Percentiles rank a stretch among this genome's conserved stretches.
Conservation (phyloP, 1,139 yeast genomes). For the Hyphopichia fennica region DNA sequence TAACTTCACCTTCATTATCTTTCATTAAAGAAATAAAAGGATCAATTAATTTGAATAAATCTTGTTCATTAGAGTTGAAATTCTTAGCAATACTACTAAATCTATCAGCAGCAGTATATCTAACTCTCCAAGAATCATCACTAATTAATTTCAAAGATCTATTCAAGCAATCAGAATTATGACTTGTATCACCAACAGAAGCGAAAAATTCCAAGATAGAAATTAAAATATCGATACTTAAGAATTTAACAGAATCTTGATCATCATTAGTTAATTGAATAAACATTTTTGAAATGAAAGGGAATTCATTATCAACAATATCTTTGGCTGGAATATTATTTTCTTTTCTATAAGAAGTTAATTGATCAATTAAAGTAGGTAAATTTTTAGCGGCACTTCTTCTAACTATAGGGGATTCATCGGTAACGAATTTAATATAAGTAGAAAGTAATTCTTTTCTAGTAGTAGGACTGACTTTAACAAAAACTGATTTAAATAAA, state of each 20-base stretch:
- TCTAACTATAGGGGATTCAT: constrained; percentile 98
- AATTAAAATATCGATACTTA: constrained; percentile 84
- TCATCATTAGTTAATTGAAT: constrained; percentile 77
- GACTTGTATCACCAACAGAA: constrained; percentile 53
- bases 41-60: constrained; percentile 58
- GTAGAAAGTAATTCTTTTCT: constrained; percentile 64
- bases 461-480: constrained; percentile 53
- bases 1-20: constrained; percentile 94
- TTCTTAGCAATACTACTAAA: constrained; percentile 73
- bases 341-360: constrained; percentile 39
- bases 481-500: constrained; percentile 69
- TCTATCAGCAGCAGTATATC: constrained; percentile 95
- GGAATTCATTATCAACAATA: constrained; percentile 60
- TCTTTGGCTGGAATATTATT: constrained; percentile 22
- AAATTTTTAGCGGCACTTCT: constrained; percentile 88
- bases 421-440: constrained; percentile 72
- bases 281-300: constrained; percentile 76
- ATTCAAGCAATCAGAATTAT: constrained; percentile 59
- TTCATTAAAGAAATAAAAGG: constrained; percentile 77
- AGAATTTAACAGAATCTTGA: constrained; percentile 93
- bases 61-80: constrained; percentile 55
- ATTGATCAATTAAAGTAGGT: constrained; percentile 65
- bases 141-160: constrained; percentile 63
- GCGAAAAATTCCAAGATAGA: constrained; percentile 67
- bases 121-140: constrained; percentile 97